Evolutionary conservation across 1,284 basidiomycete species (phyloP).

Genomic region (Ganoderma meredithae): DNA sequence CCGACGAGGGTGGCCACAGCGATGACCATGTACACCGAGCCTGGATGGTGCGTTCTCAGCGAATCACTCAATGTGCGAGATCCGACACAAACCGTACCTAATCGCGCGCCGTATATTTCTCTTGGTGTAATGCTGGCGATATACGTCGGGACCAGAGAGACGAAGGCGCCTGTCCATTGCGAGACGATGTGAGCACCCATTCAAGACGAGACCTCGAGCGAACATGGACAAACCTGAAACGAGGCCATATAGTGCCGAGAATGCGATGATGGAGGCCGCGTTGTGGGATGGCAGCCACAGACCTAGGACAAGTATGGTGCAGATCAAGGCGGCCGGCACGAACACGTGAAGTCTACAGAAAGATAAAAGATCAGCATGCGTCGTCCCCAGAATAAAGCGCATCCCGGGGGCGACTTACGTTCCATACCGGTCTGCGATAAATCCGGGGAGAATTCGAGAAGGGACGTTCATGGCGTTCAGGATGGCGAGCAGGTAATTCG

Average conservation of each 20-base stretch:
- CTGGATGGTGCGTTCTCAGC: constrained; percentile 21
- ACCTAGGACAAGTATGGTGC: constrained; percentile 58
- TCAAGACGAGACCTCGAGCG: background rate
- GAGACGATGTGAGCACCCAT: background rate
- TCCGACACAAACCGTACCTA: constrained; percentile 31
- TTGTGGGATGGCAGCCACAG: constrained; percentile 59
- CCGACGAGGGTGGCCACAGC: constrained; percentile 41
- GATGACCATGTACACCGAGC: constrained; percentile 40
- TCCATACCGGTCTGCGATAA: constrained; percentile 66
- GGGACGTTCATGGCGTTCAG: constrained; percentile 65
- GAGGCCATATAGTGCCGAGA: constrained; percentile 63
- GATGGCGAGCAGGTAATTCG: constrained; percentile 62
- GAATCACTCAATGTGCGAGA: background rate
- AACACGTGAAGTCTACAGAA: constrained; percentile 60
- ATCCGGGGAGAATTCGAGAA: constrained; percentile 65
- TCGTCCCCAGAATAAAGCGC: background rate
- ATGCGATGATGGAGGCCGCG: constrained; percentile 51
- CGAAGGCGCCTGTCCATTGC: constrained; percentile 54
- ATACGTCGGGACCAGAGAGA: constrained; percentile 68
- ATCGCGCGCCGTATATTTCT: constrained; percentile 40
- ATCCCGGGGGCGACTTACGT: constrained; percentile 26
- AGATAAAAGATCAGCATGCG: background rate
- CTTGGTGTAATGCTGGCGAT: constrained; percentile 63
- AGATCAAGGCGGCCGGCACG: constrained; percentile 60
- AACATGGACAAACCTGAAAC: constrained; percentile 37